Base-by-base conservation (phyloP, 1,139 yeast genomes). In the Yamadazyma diospyri region DNA sequence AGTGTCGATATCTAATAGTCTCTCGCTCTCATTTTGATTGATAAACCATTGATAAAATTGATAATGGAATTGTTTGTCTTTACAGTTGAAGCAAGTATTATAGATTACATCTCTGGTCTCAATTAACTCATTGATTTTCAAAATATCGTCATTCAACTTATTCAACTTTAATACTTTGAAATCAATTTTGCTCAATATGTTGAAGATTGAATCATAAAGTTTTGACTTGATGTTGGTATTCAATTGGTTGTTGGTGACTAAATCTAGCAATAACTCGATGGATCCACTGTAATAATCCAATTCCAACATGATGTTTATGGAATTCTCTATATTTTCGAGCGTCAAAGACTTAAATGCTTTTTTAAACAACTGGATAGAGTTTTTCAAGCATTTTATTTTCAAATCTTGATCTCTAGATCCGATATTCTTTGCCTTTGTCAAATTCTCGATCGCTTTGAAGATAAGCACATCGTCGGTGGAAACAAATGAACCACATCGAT, bases 11-110 rank as follows among this genome's bases (percentile, higher is more conserved):
- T 82, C 86, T 43, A 92, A 65, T 28, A 94, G 64, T 38, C 88
- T 74, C 36, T 83, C 94, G 41, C 85, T 81, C 22, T 79, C 72
- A 2, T 87, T 89, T 51, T 85, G 85, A 28, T 72, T 64, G 25
- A 88, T 80, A 48, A 87, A 81, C 97, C 98, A 94, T 52, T 86
- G 94, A 55, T 94, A 94, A 45, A 92, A 76, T 44, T 85, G 84
- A 56, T 81, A 87, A 45, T 94, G 98, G 69, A 94, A 94, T 11
- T 78, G 57, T 50, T 81, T 86, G 51, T 92, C 97, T 30, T 73
- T 69, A 31, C 83, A 81, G 10, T 75, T 73, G 49, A 87, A 78
- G 41, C 94, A 86, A 9, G 83, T 72, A 14, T 73, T 73, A 50
- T 89, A 89, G 17, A 94, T 77, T 29, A 76, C 72, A 45, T 85